These are phyloP conservation scores for Sporisorium sorghi DNA, from an alignment of 1,284 basidiomycete species.

Conservation along the genomic window DNA sequence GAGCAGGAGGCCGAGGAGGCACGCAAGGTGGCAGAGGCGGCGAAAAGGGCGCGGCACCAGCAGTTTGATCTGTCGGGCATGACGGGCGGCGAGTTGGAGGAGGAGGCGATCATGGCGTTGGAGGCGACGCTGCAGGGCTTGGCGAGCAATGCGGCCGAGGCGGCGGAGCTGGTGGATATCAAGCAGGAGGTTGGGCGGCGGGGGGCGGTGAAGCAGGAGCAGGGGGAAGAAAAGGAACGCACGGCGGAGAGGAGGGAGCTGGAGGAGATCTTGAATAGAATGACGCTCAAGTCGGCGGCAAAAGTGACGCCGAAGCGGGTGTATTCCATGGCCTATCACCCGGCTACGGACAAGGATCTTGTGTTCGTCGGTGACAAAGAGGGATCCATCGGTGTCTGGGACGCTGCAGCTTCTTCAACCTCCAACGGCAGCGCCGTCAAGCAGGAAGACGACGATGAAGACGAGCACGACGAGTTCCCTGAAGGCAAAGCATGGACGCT, in stretches of 20 bases:
- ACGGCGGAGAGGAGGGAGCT: constrained; percentile 40
- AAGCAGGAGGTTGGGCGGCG: constrained; percentile 34
- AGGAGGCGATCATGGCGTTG: constrained; percentile 37
- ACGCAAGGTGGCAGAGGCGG: constrained; percentile 43
- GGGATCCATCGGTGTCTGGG: constrained; percentile 65
- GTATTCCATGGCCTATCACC: constrained; percentile 64
- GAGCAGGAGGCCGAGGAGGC: constrained; percentile 54
- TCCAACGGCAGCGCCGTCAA: constrained; percentile 19
- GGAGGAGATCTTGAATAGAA: constrained; percentile 49
- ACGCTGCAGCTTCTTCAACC: constrained; percentile 35
- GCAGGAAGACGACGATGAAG: constrained; percentile 38
- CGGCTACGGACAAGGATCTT: constrained; percentile 59
- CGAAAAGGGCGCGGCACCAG: constrained; percentile 54
- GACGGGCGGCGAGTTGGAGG: constrained; percentile 44
- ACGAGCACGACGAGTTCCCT: constrained; percentile 27
- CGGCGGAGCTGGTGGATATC: constrained; percentile 40
- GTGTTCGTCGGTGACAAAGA: constrained; percentile 67
- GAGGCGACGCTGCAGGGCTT: constrained; percentile 29
- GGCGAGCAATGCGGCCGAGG: constrained; percentile 18
- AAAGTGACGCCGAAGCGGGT: constrained; percentile 61
- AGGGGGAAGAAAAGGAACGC: constrained; percentile 3
- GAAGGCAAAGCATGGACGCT: constrained; percentile 56
- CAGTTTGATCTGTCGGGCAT: constrained; percentile 51
- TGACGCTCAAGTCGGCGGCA: constrained; percentile 54
- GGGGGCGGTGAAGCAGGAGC: constrained; percentile 4